These are phyloP conservation scores for Trichoderma atroviride DNA, from an alignment of 2,329 filamentous ascomycete genomes.

Conservation along the genomic window DNA sequence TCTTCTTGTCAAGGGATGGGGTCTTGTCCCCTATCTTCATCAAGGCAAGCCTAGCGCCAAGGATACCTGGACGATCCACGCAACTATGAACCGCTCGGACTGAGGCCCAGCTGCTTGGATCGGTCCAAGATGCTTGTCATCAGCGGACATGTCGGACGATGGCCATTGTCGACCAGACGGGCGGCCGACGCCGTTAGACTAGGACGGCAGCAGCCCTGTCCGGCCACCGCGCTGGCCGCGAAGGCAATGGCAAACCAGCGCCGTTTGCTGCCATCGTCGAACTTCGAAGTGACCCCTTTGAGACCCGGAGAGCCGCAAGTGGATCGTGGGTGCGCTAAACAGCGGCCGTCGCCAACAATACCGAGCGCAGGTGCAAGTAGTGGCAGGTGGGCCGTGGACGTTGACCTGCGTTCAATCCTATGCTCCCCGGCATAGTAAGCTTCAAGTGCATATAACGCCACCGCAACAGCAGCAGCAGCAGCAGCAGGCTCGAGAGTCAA, in stretches of 20 bases:
- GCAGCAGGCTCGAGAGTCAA: background rate
- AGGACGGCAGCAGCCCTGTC: background rate
- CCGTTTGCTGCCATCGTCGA: background rate
- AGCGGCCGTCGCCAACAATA: conserved; percentile 15
- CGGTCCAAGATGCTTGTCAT: conserved; percentile 18
- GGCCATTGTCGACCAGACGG: conserved; percentile 13
- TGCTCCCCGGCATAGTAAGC: conserved; percentile 1
- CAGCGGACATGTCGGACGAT: conserved; percentile 22
- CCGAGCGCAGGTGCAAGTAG: background rate
- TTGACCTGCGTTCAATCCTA: background rate
- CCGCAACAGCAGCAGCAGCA: background rate
- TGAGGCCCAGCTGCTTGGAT: conserved; percentile 26
- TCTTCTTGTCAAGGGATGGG: conserved; percentile 14
- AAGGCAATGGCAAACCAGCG: background rate
- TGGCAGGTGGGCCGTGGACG: background rate
- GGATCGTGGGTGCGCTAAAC: conserved; percentile 15
- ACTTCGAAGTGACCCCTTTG: conserved; percentile 12
- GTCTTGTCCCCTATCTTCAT: conserved; percentile 25
- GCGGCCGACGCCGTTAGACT: conserved; percentile 17
- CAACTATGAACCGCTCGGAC: conserved; percentile 22
- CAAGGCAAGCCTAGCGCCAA: conserved; percentile 22
- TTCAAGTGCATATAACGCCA: conserved; percentile 1
- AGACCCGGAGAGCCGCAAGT: conserved; percentile 22
- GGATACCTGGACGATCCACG: conserved; percentile 27
- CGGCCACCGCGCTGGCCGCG: conserved; percentile 20